These are phyloP conservation scores for Meira nashicola DNA, from an alignment of 1,284 basidiomycete genomes.

Conservation along the genomic window DNA sequence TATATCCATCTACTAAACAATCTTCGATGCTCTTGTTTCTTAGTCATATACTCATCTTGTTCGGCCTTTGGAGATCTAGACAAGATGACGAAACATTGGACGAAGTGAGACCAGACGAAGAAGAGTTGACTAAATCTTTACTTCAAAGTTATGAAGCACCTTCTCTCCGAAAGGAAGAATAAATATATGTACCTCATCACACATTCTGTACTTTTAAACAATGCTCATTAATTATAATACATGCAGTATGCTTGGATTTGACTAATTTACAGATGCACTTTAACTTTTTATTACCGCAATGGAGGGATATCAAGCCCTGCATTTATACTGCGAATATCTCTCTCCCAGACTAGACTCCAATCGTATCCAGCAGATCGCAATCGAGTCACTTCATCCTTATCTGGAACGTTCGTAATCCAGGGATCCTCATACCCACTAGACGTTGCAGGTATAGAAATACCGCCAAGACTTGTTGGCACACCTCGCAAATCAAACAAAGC, in stretches of 20 bases:
- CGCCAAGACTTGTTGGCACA: conserved; percentile 11
- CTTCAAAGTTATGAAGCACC: neutral
- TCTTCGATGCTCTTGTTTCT: conserved; percentile 11
- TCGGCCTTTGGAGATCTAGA: conserved; percentile 4
- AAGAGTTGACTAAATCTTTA: neutral
- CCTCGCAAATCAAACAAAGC: conserved; percentile 23
- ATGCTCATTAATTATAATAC: neutral
- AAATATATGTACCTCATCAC: neutral
- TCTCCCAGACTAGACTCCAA: conserved; percentile 18
- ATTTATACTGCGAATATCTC: neutral
- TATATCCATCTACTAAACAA: conserved; percentile 17
- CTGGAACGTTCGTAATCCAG: conserved; percentile 32
- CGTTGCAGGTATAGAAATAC: conserved; percentile 15
- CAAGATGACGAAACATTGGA: conserved; percentile 2
- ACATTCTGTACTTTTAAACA: neutral
- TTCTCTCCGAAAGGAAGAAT: neutral
- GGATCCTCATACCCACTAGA: conserved; percentile 37
- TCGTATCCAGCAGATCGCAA: conserved; percentile 44
- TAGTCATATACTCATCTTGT: conserved; percentile 4
- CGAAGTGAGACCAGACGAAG: conserved; percentile 6
- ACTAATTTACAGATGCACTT: neutral
- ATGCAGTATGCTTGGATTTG: neutral
- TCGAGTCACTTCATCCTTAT: conserved; percentile 23
- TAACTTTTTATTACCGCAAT: neutral
- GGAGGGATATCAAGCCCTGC: neutral